Evolutionary conservation across 2,329 filamentous ascomycete genomes (phyloP), one percentile per base, ranked within the genome.

Genomic region (Talaromyces amestolkiae): DNA sequence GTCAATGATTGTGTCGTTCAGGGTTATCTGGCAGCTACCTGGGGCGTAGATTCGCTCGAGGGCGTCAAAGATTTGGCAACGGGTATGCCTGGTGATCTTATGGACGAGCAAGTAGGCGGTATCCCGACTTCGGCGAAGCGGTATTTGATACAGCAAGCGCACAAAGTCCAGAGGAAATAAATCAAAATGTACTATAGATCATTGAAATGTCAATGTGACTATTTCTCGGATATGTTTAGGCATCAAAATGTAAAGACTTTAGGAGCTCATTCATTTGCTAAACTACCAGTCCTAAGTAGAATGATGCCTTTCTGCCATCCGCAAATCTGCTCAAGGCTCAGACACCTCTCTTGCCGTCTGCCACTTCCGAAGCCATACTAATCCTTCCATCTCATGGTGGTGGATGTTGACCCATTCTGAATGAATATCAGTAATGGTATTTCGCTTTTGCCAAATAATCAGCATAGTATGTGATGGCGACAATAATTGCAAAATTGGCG

Each of bases 1-100:
- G 72, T 86, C 53, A 83, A 82, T 69, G 84, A 86, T 70, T 86
- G 84, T 72, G 78, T 90, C 43, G 80, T 82, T 24, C 83, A 82
- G 63, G 87, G 84, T 6, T 84, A 84, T 74, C 76, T 86, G 67
- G 78, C 86, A n/a, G 84, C 76, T 27, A 68, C 72, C 75, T 68
- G 77, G 75, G 74, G 79, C 60, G 68, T 77, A 78, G 71, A 78
- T 63, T 61, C 76, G 71, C 33, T 33, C 15, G 61, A 63, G 17
- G 24, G 45, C n/a, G 27, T 58, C n/a, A 33, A 22, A 24, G 24
- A 43, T 6, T 19, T 56, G 3, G 19, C 35, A 3, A 9, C 39
- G 24, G 27, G 15, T 35, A 56, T 63, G 61, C 75, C 72, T 54
- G 74, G 71, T 13, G 65, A 65, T 8, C 62, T 64, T 11, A 66